Percentiles rank a stretch among this genome's conserved stretches.
Evolutionary conservation across 2,329 filamentous ascomycete genomes (phyloP).

Genomic region (Fusarium devonianum): DNA sequence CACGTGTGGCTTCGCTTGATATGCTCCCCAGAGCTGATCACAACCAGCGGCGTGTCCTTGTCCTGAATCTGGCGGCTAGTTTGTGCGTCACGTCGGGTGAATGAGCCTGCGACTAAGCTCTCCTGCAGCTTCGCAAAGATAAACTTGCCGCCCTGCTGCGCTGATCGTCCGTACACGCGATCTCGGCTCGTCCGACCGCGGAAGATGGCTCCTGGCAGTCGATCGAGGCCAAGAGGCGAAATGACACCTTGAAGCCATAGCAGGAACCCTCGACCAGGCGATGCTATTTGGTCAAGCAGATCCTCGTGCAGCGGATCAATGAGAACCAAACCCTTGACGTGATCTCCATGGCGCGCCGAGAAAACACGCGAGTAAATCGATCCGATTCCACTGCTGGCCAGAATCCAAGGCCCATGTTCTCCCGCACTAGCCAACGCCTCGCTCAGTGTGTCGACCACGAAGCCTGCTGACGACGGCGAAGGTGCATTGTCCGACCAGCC

Average conservation of each 20-base stretch:
- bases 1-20: slow-evolving; percentile 73
- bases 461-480: slow-evolving; percentile 90
- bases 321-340: slow-evolving; percentile 80
- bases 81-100: slow-evolving; percentile 83
- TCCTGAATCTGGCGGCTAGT: slow-evolving; percentile 82
- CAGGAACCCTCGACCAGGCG: slow-evolving; percentile 75
- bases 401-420: slow-evolving; percentile 87
- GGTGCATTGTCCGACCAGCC: slow-evolving; percentile 91
- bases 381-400: slow-evolving; percentile 86
- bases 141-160: slow-evolving; percentile 81
- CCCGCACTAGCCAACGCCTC: slow-evolving; percentile 82
- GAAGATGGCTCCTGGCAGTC: slow-evolving; percentile 81
- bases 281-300: slow-evolving; percentile 72
- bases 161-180: slow-evolving; percentile 80
- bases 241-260: slow-evolving; percentile 88
- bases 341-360: slow-evolving; percentile 77
- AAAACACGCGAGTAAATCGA: slow-evolving; percentile 92
- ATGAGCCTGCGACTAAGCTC: slow-evolving; percentile 82
- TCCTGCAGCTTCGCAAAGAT: slow-evolving; percentile 94
- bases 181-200: slow-evolving; percentile 81
- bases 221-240: slow-evolving; percentile 85
- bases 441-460: slow-evolving; percentile 87
- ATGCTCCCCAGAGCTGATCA: slow-evolving; percentile 83
- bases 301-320: slow-evolving; percentile 92
- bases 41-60: slow-evolving; percentile 74